Evolutionary conservation across 176 grass and related monocot genomes (phyloP).

Genomic region (Eragrostis nindensis): DNA sequence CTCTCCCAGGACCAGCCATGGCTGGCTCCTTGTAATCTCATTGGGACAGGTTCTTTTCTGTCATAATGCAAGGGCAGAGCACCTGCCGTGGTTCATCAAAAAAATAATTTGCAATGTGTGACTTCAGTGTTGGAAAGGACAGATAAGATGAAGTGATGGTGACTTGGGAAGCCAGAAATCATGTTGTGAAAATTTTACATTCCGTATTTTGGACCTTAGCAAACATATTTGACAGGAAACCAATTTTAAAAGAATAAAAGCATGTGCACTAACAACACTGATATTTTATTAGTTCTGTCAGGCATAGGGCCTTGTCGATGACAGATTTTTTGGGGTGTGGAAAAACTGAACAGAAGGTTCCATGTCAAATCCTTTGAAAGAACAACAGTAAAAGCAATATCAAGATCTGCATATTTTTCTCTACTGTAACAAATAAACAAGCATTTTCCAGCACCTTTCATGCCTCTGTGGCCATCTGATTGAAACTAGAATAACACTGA

Average conservation of each 20-base stretch:
- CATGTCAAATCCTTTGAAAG: background rate
- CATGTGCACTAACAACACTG: background rate
- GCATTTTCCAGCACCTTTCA: background rate
- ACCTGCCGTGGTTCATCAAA: too few relatives aligned
- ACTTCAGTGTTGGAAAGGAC: constrained; percentile 8
- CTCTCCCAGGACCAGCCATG: too few relatives aligned
- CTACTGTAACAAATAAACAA: background rate
- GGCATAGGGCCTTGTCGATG: background rate
- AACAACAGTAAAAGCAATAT: background rate
- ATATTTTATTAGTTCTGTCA: constrained; percentile 17
- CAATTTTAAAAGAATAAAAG: background rate
- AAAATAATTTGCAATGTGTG: background rate
- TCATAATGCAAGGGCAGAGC: too few relatives aligned
- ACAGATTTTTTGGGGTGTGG: background rate
- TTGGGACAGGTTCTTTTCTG: too few relatives aligned
- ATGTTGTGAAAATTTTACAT: background rate
- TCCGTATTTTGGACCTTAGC: background rate
- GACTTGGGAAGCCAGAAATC: background rate
- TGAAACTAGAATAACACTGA: background rate
- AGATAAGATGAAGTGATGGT: background rate
- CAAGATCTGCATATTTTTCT: background rate
- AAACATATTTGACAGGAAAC: background rate
- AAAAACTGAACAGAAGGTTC: background rate
- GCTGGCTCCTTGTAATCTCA: too few relatives aligned
- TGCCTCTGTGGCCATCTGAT: background rate